phyloP scores from a whole-genome alignment of 306 rosid genomes.

The Pyrus pyrifolia region DNA sequence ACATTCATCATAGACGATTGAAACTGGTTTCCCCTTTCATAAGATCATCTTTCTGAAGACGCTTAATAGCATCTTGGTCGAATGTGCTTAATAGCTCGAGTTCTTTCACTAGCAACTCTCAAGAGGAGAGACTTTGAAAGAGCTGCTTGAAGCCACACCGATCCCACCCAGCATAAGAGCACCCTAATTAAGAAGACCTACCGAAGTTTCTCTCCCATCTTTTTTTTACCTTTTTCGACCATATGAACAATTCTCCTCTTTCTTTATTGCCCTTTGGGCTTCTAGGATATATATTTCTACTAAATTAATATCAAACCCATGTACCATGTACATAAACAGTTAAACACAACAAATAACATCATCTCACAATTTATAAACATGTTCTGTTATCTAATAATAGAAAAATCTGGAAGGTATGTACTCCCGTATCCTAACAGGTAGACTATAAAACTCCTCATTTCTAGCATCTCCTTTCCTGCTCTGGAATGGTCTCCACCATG shows the following conservation, averaged over 20 bases:
- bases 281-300: background rate
- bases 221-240: background rate
- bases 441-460: constrained; percentile 68
- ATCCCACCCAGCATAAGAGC: too few relatives aligned
- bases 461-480: constrained; percentile 64
- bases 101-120: too few relatives aligned
- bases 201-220: background rate
- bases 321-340: background rate
- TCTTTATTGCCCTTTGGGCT: background rate
- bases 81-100: too few relatives aligned
- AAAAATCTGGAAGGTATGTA: constrained; percentile 58
- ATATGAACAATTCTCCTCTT: background rate
- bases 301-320: background rate
- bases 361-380: constrained; percentile 12
- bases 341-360: background rate
- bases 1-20: too few relatives aligned
- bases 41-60: too few relatives aligned
- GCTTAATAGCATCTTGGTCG: too few relatives aligned
- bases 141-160: too few relatives aligned
- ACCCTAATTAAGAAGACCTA: background rate
- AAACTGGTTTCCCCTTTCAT: too few relatives aligned
- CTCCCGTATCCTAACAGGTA: constrained; percentile 58
- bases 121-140: too few relatives aligned
- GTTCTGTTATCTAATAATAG: background rate
- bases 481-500: constrained; percentile 87